Conservation (phyloP, 1,139 yeast species). For the Torulaspora pretoriensis region DNA sequence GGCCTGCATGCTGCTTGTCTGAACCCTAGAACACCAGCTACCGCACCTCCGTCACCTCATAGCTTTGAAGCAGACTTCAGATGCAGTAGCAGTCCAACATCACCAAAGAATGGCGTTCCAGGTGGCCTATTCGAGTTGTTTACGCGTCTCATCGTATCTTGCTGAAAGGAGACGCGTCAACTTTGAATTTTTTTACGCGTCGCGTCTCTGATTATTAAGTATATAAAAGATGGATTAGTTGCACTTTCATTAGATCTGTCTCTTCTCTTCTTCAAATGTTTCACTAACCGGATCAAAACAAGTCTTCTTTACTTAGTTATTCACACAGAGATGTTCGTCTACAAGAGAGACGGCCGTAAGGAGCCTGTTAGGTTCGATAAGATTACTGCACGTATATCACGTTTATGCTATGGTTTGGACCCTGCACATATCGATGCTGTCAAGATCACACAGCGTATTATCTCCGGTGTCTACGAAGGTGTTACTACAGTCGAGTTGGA, state of each 20-base stretch:
- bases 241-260: neutral
- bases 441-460: slow-evolving; percentile 82
- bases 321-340: slow-evolving; percentile 44
- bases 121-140: slow-evolving; percentile 1
- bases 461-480: slow-evolving; percentile 90
- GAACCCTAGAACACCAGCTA: no score
- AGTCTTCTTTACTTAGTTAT: neutral
- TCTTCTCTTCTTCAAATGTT: neutral
- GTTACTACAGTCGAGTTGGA: slow-evolving; percentile 93
- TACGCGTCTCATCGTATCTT: slow-evolving; percentile 5
- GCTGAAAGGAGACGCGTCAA: slow-evolving; percentile 7
- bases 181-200: slow-evolving; percentile 9
- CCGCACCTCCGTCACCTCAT: neutral
- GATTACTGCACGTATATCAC: slow-evolving; percentile 60
- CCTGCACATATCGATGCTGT: slow-evolving; percentile 82
- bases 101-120: neutral
- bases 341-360: slow-evolving; percentile 71
- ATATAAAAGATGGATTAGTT: slow-evolving; percentile 5
- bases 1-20: neutral
- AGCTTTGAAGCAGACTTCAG: neutral
- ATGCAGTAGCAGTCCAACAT: neutral
- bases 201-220: slow-evolving; percentile 7
- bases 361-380: slow-evolving; percentile 83
- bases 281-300: slow-evolving; percentile 1
- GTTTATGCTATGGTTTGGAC: slow-evolving; percentile 79